Evolutionary conservation across 495 filamentous ascomycete genomes (phyloP), one percentile per base, ranked within the genome.

Genomic region (Physcia stellaris): DNA sequence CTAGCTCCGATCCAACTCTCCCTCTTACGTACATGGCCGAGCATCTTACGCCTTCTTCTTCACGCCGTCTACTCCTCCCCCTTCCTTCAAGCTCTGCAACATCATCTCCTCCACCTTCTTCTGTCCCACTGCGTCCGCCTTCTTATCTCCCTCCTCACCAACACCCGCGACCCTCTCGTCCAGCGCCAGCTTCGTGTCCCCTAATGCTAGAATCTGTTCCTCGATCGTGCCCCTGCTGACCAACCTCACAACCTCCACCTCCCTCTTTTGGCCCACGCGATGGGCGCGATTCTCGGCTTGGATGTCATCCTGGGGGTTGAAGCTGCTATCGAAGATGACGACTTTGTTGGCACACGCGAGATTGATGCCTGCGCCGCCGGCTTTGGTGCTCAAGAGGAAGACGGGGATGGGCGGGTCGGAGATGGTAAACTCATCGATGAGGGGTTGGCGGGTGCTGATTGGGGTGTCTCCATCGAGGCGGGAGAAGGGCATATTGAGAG

Each of bases 231-330:
- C 77, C 35, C 69, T 70, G 2, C 80, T 86, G 39, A 98, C 79
- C 4, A 98, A 67, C 31, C 83, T 69, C 36, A 80, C 62, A 35
- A 98, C 77, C 50, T 96, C 90, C 2, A 98, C 90, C 13, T 86
- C 80, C 19, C 82, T 62, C 6, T 69, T 86, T 56, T 98, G 90
- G 1, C 90, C 92, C 9, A 98, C 83, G 3, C 90, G 76, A 61
- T 98, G 90, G 1, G 90, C 90, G 15, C 90, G 81, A 53, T 98
- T 95, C 60, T 94, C 87, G 0, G 90, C 90, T 56, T 98, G 90
- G 1, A 90, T 70, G 52, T 98, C 90, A 40, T 95, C 86, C 55
- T 98, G 90, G 0, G 90, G 90, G 49, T 98, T 98, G 59, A 96
- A 95, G 21, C 73, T 79, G 36, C 80, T 83, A 57, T 98, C 90